Conservation (phyloP, 2,329 filamentous ascomycete species). For the Aspergillus udagawae region DNA sequence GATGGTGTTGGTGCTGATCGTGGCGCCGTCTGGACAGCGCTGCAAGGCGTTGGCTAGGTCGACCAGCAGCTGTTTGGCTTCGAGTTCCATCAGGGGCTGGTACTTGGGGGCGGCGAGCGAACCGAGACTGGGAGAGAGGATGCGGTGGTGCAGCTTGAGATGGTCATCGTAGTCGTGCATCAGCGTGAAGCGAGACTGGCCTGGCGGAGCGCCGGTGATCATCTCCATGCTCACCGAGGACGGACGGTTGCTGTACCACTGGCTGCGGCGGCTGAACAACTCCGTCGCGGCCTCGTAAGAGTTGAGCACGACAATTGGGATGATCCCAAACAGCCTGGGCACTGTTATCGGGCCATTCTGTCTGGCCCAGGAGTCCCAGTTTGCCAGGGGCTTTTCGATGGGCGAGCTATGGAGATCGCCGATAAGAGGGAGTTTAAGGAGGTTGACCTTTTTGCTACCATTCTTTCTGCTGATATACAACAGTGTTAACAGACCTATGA, state of each 20-base stretch:
- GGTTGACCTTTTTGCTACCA: neutral
- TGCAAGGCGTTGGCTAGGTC: conserved; percentile 34
- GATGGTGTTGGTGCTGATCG: conserved; percentile 29
- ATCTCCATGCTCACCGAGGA: conserved; percentile 37
- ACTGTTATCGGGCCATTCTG: conserved; percentile 34
- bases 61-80: conserved; percentile 43
- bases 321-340: conserved; percentile 26
- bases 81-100: conserved; percentile 49
- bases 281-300: conserved; percentile 35
- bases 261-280: conserved; percentile 39
- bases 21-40: neutral
- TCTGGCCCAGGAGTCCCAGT: conserved; percentile 32
- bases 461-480: conserved; percentile 3
- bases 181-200: conserved; percentile 27
- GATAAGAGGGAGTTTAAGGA: conserved; percentile 26
- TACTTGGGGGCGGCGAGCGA: conserved; percentile 45
- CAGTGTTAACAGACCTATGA: conserved; percentile 4
- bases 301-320: conserved; percentile 38
- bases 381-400: conserved; percentile 22
- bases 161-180: conserved; percentile 52
- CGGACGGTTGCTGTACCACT: conserved; percentile 39
- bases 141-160: conserved; percentile 45
- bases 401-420: conserved; percentile 29
- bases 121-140: conserved; percentile 48
- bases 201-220: conserved; percentile 26